Conservation (phyloP, 441 rosid genomes). For the Corymbia calophylla region DNA sequence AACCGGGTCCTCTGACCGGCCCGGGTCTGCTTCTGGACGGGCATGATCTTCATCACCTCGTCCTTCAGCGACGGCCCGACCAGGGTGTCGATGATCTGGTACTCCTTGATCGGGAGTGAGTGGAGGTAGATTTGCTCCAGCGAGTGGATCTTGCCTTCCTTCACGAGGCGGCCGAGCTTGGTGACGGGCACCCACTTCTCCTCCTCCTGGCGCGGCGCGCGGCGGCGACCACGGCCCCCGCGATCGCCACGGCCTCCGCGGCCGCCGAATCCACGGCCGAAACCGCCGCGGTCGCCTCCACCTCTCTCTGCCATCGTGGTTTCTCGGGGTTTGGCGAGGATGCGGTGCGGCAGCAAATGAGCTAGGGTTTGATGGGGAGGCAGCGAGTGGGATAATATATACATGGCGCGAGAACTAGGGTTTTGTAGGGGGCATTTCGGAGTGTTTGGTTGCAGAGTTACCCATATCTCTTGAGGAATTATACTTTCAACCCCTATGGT, state of each 20-base stretch:
- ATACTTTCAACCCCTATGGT: not conserved
- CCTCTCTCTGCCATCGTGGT: not conserved
- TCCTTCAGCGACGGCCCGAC: slow-evolving; percentile 72
- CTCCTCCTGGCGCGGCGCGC: slow-evolving; percentile 60
- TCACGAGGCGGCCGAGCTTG: slow-evolving; percentile 76
- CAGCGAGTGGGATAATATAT: not conserved
- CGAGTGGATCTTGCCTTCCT: slow-evolving; percentile 30
- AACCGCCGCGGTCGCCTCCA: slow-evolving; percentile 33
- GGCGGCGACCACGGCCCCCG: slow-evolving; percentile 35
- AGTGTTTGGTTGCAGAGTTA: not conserved
- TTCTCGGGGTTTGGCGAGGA: not conserved
- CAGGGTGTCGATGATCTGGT: slow-evolving; percentile 72
- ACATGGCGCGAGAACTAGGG: not conserved
- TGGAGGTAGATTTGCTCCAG: slow-evolving; percentile 86
- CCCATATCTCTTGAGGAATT: not conserved
- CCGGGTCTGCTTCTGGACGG: slow-evolving; percentile 91
- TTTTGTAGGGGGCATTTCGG: not conserved
- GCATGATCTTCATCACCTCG: slow-evolving; percentile 94
- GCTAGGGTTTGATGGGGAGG: not conserved
- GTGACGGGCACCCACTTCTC: slow-evolving; percentile 85
- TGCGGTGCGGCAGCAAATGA: not conserved
- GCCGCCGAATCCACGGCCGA: slow-evolving; percentile 34
- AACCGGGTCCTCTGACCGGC: slow-evolving; percentile 90
- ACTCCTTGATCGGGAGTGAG: slow-evolving; percentile 82
- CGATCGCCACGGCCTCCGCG: slow-evolving; percentile 45